These are phyloP conservation scores for Neoascochyta sp. DNA, from an alignment of 2,329 filamentous ascomycete species.

Conservation along the genomic window DNA sequence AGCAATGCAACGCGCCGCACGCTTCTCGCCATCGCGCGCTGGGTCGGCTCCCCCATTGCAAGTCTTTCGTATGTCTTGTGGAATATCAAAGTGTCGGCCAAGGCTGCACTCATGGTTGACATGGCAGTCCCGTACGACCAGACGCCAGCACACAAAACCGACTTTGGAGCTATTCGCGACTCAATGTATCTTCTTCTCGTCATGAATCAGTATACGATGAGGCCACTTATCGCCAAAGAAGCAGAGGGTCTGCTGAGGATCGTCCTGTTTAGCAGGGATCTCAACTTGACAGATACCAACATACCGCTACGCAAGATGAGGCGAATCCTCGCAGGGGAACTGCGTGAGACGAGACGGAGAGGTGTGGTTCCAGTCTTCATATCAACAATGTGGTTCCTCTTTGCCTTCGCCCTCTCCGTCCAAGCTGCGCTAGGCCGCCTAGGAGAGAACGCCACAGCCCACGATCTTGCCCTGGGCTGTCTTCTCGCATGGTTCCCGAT, in stretches of 20 bases:
- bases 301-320: slow-evolving; percentile 34
- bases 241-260: slow-evolving; percentile 42
- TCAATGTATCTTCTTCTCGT: slow-evolving; percentile 45
- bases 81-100: slow-evolving; percentile 42
- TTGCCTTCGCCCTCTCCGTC: slow-evolving; percentile 38
- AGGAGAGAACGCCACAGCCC: slow-evolving; percentile 42
- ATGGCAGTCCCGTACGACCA: slow-evolving; percentile 36
- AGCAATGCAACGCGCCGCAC: slow-evolving; percentile 40
- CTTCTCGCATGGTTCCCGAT: slow-evolving; percentile 47
- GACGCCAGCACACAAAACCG: slow-evolving; percentile 22
- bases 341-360: slow-evolving; percentile 41
- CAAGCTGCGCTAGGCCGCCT: slow-evolving; percentile 36
- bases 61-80: slow-evolving; percentile 39
- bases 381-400: slow-evolving; percentile 44
- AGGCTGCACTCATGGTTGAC: slow-evolving; percentile 41
- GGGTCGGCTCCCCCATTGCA: slow-evolving; percentile 39
- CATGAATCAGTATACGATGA: slow-evolving; percentile 47
- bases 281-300: slow-evolving; percentile 26
- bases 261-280: slow-evolving; percentile 41
- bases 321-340: slow-evolving; percentile 37
- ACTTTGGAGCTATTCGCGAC: slow-evolving; percentile 42
- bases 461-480: slow-evolving; percentile 45
- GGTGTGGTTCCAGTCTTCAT: slow-evolving; percentile 43
- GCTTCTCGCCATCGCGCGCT: slow-evolving; percentile 34
- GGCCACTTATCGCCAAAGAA: slow-evolving; percentile 27